Conservation (phyloP, 768 basidiomycete species). For the Boletus tylopilopsis region DNA sequence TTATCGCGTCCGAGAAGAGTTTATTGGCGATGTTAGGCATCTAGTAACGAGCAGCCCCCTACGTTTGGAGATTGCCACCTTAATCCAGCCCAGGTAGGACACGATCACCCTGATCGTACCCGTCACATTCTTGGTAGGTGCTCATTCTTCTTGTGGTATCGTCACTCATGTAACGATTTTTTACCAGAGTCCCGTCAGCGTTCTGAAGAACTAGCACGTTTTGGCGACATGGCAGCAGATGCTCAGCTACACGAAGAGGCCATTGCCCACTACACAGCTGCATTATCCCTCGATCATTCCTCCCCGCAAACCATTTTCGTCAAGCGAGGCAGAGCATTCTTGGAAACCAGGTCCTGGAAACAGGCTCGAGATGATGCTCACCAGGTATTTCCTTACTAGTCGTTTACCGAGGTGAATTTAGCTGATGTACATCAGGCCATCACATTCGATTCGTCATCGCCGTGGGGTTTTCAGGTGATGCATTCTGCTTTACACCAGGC, state of each 20-base stretch:
- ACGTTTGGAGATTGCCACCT: background rate
- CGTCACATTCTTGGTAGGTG: background rate
- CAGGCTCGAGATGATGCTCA: background rate
- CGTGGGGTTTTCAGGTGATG: background rate
- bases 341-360: background rate
- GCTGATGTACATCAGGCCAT: background rate
- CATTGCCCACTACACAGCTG: background rate
- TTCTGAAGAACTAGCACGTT: background rate
- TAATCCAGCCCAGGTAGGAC: background rate
- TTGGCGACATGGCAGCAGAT: background rate
- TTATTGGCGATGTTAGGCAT: no score
- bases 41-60: background rate
- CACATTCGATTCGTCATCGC: background rate
- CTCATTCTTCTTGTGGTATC: no score
- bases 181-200: background rate
- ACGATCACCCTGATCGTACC: background rate
- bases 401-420: background rate
- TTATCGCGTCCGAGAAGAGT: no score
- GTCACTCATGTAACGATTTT: no score
- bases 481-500: background rate
- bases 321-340: background rate
- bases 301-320: background rate
- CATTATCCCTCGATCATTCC: background rate
- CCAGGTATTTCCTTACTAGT: background rate
- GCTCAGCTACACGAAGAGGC: background rate